Evolutionary conservation across 1,139 yeast genomes (phyloP).

Genomic region (Taphrina populina): DNA sequence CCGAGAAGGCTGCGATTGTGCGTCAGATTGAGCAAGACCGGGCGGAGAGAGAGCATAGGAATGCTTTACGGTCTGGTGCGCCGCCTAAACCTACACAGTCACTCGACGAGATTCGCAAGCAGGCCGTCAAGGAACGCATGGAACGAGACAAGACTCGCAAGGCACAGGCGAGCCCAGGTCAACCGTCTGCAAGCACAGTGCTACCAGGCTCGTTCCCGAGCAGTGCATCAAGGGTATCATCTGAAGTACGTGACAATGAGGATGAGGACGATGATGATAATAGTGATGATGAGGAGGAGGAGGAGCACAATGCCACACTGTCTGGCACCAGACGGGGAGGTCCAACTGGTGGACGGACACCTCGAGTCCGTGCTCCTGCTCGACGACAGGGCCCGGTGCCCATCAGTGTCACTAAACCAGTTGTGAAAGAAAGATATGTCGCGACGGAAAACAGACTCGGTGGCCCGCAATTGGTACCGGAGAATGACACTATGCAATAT

Average conservation of each 20-base stretch:
- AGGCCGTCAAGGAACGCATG: conserved; percentile 25
- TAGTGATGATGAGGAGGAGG: neutral
- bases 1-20: conserved; percentile 23
- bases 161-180: conserved; percentile 1
- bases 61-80: conserved; percentile 25
- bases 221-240: conserved; percentile 1
- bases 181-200: neutral
- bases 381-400: conserved; percentile 7
- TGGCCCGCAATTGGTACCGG: neutral
- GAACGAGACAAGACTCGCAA: conserved; percentile 22
- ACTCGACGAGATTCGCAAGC: conserved; percentile 24
- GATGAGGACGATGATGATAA: neutral
- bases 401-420: conserved; percentile 2
- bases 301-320: neutral
- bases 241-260: neutral
- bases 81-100: conserved; percentile 15
- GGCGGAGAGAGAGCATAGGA: conserved; percentile 18
- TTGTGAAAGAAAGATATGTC: neutral
- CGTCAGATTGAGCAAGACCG: conserved; percentile 29
- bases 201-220: conserved; percentile 26
- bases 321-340: neutral
- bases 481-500: neutral
- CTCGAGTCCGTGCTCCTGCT: neutral
- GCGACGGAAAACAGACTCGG: conserved; percentile 15
- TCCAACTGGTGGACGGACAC: conserved; percentile 15